Evolutionary conservation across 1,284 basidiomycete genomes (phyloP).

Genomic region (Melampsora larici-populina): DNA sequence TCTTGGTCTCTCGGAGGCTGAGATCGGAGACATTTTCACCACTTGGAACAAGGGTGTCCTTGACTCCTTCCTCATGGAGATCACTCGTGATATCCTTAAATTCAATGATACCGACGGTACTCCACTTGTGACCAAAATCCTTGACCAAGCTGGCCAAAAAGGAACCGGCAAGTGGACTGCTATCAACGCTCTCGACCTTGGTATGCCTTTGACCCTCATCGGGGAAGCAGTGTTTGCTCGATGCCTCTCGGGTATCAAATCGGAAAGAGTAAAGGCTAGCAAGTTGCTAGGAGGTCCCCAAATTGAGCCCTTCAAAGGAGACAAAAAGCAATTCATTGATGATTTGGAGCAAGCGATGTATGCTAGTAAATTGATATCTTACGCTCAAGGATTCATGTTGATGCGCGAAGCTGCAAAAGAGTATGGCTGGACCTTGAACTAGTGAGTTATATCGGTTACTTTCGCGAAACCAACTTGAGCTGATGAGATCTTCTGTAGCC

Average conservation of each 20-base stretch:
- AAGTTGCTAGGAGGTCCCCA: constrained; percentile 84
- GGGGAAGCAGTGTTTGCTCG: constrained; percentile 99
- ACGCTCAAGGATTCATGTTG: constrained; percentile 99
- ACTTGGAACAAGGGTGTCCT: constrained; percentile 97
- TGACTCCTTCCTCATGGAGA: constrained; percentile 98
- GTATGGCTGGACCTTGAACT: constrained; percentile 62
- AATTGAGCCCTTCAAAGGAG: constrained; percentile 88
- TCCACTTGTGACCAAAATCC: constrained; percentile 87
- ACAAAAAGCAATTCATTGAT: constrained; percentile 98
- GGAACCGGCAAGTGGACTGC: constrained; percentile 99
- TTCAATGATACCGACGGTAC: constrained; percentile 94
- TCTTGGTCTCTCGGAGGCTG: constrained; percentile 64
- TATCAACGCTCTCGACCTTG: constrained; percentile 93
- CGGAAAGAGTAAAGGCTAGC: constrained; percentile 90
- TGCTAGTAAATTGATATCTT: constrained; percentile 80
- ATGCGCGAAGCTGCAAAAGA: constrained; percentile 98
- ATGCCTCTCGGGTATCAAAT: constrained; percentile 94
- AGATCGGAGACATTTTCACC: constrained; percentile 55
- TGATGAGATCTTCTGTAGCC: constrained; percentile 49
- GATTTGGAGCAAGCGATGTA: constrained; percentile 99
- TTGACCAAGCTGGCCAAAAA: constrained; percentile 96
- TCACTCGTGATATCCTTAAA: constrained; percentile 89
- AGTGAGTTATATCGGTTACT: constrained; percentile 46
- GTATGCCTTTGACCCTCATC: constrained; percentile 90
- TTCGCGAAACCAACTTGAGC: constrained; percentile 49